Conservation (phyloP, 352 stramenopile genomes). For the Halophytophthora batemanensis region DNA sequence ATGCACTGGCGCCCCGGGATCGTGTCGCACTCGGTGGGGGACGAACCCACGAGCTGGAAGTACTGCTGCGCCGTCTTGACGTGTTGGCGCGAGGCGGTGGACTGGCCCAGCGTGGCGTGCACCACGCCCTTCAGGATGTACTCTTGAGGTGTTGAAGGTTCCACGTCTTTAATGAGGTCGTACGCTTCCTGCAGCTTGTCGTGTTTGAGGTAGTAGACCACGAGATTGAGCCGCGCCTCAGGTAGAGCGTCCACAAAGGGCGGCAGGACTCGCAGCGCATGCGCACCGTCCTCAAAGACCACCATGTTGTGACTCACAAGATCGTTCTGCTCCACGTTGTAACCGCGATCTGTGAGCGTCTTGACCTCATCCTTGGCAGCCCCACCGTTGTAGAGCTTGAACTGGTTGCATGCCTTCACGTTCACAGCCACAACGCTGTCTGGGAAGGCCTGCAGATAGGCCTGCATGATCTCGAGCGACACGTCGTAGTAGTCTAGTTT, state of each 20-base stretch:
- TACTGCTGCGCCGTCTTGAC: constrained; percentile 93
- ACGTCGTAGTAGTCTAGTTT: constrained; percentile 98
- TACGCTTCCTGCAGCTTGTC: constrained; percentile 93
- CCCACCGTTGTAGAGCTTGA: constrained; percentile 96
- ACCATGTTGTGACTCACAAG: constrained; percentile 96
- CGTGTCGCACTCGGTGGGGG: constrained; percentile 94
- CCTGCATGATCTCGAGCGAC: constrained; percentile 94
- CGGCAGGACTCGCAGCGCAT: constrained; percentile 91
- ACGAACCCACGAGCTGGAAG: constrained; percentile 93
- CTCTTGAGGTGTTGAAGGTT: constrained; percentile 92
- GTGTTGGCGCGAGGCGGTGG: constrained; percentile 86
- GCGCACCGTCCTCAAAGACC: constrained; percentile 93
- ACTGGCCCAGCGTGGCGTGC: constrained; percentile 89
- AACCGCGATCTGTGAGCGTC: constrained; percentile 86
- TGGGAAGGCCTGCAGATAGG: constrained; percentile 91
- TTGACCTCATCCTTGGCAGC: constrained; percentile 94
- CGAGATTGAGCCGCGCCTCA: constrained; percentile 95
- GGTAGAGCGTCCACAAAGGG: constrained; percentile 91
- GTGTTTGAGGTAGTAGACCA: constrained; percentile 92
- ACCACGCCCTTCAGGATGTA: constrained; percentile 92
- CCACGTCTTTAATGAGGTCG: constrained; percentile 94
- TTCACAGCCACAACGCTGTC: constrained; percentile 93
- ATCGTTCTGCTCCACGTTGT: constrained; percentile 89
- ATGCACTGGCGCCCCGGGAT: constrained; percentile 97
- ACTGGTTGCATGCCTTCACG: constrained; percentile 97